Evolutionary conservation across 1,284 basidiomycete species (phyloP).

Genomic region (Trichosporon sp.): DNA sequence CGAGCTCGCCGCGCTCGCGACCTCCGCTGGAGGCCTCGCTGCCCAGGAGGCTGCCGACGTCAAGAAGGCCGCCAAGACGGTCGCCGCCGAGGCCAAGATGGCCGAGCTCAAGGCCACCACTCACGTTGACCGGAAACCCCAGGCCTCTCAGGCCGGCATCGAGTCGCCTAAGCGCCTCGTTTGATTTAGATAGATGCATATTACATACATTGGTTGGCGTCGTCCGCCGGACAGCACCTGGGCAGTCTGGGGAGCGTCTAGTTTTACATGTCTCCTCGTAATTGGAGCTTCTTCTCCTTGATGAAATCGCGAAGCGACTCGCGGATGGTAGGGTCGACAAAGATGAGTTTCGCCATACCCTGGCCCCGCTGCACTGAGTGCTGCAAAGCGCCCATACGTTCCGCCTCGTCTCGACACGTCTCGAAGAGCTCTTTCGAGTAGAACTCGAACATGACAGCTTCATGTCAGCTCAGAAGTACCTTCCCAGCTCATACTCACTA

Average conservation of each 20-base stretch:
- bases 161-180: constrained; percentile 19
- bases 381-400: constrained; percentile 32
- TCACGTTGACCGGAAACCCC: constrained; percentile 8
- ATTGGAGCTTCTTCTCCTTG: constrained; percentile 31
- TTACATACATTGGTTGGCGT: not conserved
- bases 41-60: not conserved
- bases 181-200: constrained; percentile 13
- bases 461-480: not conserved
- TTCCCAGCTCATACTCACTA: constrained; percentile 54
- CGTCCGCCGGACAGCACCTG: not conserved
- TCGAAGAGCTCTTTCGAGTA: constrained; percentile 45
- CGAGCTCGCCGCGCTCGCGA: not conserved
- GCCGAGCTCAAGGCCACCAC: constrained; percentile 1
- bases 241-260: not conserved
- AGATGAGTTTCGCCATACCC: constrained; percentile 31
- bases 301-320: constrained; percentile 44
- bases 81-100: not conserved
- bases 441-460: constrained; percentile 44
- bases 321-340: constrained; percentile 39
- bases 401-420: constrained; percentile 36
- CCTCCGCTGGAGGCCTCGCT: not conserved
- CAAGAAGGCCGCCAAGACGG: not conserved
- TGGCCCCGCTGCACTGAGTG: constrained; percentile 19
- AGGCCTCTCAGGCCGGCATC: constrained; percentile 8
- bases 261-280: constrained; percentile 22